Percentiles rank a stretch among this genome's conserved stretches.
Conservation (phyloP, 192 early-diverging fungal species). For the Backusella westeae region DNA sequence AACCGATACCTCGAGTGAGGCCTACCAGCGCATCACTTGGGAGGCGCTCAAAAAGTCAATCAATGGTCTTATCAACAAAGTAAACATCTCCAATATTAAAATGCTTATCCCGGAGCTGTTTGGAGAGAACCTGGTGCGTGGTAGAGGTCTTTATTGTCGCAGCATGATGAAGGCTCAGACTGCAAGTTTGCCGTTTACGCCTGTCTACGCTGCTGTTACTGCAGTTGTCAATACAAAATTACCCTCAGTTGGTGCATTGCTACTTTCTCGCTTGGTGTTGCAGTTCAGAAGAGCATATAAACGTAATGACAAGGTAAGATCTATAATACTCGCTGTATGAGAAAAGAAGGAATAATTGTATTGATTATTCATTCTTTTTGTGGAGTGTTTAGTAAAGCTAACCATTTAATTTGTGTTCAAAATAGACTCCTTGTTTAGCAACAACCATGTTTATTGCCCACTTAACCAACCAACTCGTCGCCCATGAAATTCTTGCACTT, state of each 20-base stretch:
- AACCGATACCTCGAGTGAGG: constrained; percentile 62
- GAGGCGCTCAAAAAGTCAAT: constrained; percentile 92
- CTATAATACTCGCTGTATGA: background rate
- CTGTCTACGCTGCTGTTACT: constrained; percentile 85
- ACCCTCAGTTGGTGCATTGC: constrained; percentile 84
- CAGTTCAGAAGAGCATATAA: constrained; percentile 92
- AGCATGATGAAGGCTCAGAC: constrained; percentile 89
- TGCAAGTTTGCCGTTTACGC: constrained; percentile 84
- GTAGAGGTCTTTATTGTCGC: constrained; percentile 83
- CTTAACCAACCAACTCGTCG: constrained; percentile 87
- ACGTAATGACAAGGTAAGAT: constrained; percentile 82
- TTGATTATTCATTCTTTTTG: background rate
- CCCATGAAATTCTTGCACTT: constrained; percentile 85
- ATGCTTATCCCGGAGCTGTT: constrained; percentile 87
- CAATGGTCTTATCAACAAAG: constrained; percentile 95
- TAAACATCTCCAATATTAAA: constrained; percentile 89
- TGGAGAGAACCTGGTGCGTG: constrained; percentile 87
- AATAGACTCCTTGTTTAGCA: constrained; percentile 71
- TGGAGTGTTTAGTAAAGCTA: background rate
- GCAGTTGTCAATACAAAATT: constrained; percentile 94
- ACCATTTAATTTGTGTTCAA: background rate
- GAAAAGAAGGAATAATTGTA: background rate
- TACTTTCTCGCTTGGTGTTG: constrained; percentile 78
- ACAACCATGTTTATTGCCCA: constrained; percentile 87
- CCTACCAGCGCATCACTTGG: constrained; percentile 91